Evolutionary conservation across 208 protist genomes (phyloP).

Genomic region (Leptomonas pyrrhocoris): DNA sequence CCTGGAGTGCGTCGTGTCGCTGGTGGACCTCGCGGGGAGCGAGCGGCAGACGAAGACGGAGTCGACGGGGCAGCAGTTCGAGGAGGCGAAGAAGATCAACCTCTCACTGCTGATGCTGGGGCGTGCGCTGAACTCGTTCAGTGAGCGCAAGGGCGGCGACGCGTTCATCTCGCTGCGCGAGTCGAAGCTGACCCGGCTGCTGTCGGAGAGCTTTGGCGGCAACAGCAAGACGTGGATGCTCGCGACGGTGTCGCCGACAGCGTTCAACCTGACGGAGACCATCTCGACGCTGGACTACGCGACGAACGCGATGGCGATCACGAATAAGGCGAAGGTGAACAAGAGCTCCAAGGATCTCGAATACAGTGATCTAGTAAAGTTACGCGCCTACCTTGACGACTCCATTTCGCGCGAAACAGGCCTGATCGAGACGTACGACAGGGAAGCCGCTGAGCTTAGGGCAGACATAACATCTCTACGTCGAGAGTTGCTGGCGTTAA

Average conservation of each 20-base stretch:
- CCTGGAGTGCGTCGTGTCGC: conserved; percentile 71
- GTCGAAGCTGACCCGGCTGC: conserved; percentile 89
- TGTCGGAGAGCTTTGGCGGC: conserved; percentile 91
- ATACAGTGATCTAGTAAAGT: conserved; percentile 38
- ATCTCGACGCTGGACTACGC: conserved; percentile 86
- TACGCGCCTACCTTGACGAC: conserved; percentile 20
- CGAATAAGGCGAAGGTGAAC: conserved; percentile 66
- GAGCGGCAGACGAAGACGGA: conserved; percentile 87
- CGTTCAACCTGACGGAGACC: conserved; percentile 81
- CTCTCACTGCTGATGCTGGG: too few species aligned
- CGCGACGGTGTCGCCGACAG: conserved; percentile 82
- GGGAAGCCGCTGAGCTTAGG: conserved; percentile 6
- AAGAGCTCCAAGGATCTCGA: conserved; percentile 36
- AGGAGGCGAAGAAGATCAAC: too few species aligned
- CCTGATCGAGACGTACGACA: conserved; percentile 27
- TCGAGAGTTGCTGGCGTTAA: conserved; percentile 16
- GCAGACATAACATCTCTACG: conserved; percentile 35
- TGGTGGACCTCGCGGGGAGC: conserved; percentile 86
- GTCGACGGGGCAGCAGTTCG: too few species aligned
- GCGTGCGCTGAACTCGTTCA: conserved; percentile 85
- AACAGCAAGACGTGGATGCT: conserved; percentile 95
- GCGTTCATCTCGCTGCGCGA: conserved; percentile 82
- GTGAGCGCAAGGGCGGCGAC: conserved; percentile 65
- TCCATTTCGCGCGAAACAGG: conserved; percentile 27
- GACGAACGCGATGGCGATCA: conserved; percentile 81